Conservation (phyloP, 371 early-diverging fungal species). For the Apophysomyces ossiformis region DNA sequence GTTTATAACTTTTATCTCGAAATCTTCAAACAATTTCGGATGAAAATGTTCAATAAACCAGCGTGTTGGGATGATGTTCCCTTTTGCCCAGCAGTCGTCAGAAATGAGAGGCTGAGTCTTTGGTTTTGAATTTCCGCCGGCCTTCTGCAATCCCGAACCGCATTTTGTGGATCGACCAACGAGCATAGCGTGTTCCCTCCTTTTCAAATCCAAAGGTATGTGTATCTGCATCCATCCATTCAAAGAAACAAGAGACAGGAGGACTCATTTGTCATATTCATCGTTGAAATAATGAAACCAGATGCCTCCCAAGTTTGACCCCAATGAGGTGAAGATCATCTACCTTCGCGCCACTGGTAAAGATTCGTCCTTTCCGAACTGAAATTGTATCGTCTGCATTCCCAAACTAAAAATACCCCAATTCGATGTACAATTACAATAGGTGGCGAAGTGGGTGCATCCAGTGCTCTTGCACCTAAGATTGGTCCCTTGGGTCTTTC, state of each 20-base stretch:
- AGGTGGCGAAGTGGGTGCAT: slow-evolving; percentile 86
- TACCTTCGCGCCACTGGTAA: slow-evolving; percentile 96
- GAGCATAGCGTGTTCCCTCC: slow-evolving; percentile 4
- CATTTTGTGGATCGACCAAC: slow-evolving; percentile 8
- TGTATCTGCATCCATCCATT: slow-evolving; percentile 7
- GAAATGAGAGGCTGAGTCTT: not conserved
- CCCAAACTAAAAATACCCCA: no score
- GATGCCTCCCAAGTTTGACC: slow-evolving; percentile 90
- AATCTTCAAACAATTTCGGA: no score
- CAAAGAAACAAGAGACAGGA: not conserved
- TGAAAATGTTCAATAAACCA: not conserved
- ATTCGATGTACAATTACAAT: not conserved
- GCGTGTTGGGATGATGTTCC: not conserved
- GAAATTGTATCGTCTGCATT: no score
- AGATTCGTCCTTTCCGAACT: no score
- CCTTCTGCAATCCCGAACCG: not conserved
- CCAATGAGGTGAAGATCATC: slow-evolving; percentile 89
- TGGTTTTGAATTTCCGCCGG: not conserved
- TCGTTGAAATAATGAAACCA: slow-evolving; percentile 1
- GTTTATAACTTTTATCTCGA: no score
- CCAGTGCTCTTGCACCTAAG: slow-evolving; percentile 96
- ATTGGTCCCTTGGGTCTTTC: slow-evolving; percentile 99
- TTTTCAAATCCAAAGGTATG: slow-evolving; percentile 7
- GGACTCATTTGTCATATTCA: not conserved
- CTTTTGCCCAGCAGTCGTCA: no score